Conservation (phyloP, 1,284 basidiomycete genomes). For the Ustilago shanxiensis region DNA sequence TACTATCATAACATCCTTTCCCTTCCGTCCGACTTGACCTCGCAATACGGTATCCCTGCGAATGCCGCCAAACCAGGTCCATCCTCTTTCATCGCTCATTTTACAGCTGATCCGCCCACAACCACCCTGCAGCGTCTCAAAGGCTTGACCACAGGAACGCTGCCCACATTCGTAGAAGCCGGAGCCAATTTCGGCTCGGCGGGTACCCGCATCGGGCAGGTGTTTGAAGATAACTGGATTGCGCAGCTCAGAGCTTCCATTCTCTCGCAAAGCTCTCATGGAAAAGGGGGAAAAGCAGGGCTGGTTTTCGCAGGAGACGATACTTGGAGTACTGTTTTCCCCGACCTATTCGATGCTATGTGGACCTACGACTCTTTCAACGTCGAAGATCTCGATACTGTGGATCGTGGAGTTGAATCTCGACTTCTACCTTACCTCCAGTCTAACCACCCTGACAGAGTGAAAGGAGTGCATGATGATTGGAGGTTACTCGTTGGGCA, state of each 20-base stretch:
- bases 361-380: constrained; percentile 97
- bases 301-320: constrained; percentile 92
- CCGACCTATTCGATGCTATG: constrained; percentile 80
- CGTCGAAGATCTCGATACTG: constrained; percentile 96
- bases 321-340: constrained; percentile 93
- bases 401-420: constrained; percentile 87
- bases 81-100: constrained; percentile 86
- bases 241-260: constrained; percentile 69
- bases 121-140: constrained; percentile 96
- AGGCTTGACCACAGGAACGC: constrained; percentile 91
- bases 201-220: constrained; percentile 72
- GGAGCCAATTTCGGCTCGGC: constrained; percentile 84
- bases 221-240: constrained; percentile 85
- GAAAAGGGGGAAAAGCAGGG: constrained; percentile 26
- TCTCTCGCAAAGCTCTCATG: constrained; percentile 6
- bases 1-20: constrained; percentile 86
- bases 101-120: constrained; percentile 93
- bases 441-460: constrained; percentile 35
- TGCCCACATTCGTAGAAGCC: constrained; percentile 95
- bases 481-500: constrained; percentile 93
- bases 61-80: constrained; percentile 17
- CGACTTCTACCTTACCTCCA: constrained; percentile 86
- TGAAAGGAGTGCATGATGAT: constrained; percentile 17
- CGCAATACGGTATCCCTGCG: constrained; percentile 11
- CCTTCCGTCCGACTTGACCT: constrained; percentile 80